These are phyloP conservation scores for Monilinia fructicola DNA, from an alignment of 2,329 filamentous ascomycete species.

Conservation along the genomic window DNA sequence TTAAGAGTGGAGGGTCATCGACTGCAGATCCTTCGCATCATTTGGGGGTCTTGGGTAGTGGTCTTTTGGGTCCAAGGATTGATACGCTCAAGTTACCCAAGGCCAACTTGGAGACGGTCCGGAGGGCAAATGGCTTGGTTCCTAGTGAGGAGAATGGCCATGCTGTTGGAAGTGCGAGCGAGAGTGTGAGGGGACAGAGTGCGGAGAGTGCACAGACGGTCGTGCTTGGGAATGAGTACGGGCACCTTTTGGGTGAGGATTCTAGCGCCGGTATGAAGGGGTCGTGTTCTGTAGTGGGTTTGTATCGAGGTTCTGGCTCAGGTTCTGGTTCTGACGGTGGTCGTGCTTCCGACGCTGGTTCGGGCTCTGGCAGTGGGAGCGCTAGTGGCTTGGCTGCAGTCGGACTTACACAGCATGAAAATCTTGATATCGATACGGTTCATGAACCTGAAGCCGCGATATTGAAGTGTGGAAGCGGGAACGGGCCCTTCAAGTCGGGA, in stretches of 20 bases:
- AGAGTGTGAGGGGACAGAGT: background rate
- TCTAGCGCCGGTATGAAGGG: background rate
- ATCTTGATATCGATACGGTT: constrained; percentile 8
- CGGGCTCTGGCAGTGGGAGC: background rate
- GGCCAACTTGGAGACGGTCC: constrained; percentile 3
- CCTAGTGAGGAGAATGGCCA: background rate
- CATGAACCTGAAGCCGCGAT: background rate
- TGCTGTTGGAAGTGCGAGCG: background rate
- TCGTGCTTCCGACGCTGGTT: background rate
- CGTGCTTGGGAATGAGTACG: constrained; percentile 11
- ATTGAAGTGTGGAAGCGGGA: background rate
- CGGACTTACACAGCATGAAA: background rate
- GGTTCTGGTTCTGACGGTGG: background rate
- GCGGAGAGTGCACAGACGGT: constrained; percentile 1
- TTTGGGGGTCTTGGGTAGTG: background rate
- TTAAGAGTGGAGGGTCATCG: background rate
- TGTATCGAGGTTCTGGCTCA: too few relatives aligned
- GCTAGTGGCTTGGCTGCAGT: background rate
- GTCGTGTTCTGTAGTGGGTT: too few relatives aligned
- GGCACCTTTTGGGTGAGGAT: background rate
- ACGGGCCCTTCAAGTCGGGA: background rate
- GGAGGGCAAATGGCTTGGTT: constrained; percentile 11
- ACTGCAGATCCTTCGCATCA: background rate
- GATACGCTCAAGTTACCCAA: constrained; percentile 19
- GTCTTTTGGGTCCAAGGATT: background rate